These are phyloP conservation scores for Coemansia sp. DNA, from an alignment of 371 early-diverging fungal genomes.

Conservation along the genomic window DNA sequence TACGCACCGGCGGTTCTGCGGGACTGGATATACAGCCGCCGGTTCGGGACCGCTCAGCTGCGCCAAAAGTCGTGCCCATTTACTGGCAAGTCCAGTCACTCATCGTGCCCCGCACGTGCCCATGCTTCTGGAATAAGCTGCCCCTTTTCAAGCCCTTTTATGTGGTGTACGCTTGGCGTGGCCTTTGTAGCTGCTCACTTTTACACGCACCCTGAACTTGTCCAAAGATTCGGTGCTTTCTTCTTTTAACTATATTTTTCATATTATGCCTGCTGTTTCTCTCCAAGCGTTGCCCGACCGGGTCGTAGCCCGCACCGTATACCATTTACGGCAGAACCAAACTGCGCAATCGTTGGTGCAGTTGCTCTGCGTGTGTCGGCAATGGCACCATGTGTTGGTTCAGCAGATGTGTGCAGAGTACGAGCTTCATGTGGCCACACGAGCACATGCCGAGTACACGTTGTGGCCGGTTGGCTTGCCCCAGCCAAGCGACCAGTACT, in stretches of 20 bases:
- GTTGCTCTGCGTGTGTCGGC: neutral
- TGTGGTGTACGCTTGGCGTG: neutral
- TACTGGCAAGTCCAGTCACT: neutral
- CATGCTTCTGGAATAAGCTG: neutral
- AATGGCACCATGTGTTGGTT: neutral
- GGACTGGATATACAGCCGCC: constrained; percentile 9
- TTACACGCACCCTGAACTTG: neutral
- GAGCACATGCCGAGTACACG: neutral
- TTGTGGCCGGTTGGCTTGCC: constrained; percentile 1
- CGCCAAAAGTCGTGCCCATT: neutral
- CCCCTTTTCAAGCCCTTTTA: neutral
- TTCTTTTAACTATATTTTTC: neutral
- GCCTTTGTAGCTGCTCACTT: neutral
- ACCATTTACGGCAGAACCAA: neutral
- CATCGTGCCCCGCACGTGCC: neutral
- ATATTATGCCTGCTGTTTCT: neutral
- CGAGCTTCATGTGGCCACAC: neutral
- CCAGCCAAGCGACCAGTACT: neutral
- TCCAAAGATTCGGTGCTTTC: neutral
- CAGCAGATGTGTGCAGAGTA: neutral
- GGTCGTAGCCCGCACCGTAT: neutral
- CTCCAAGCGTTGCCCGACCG: constrained; percentile 4
- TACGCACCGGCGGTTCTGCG: constrained; percentile 23
- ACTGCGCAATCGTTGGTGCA: neutral
- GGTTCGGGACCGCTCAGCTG: neutral